Base-by-base conservation (phyloP, 164 flowering plant genomes). In the grape (Vitis vinifera) region DNA sequence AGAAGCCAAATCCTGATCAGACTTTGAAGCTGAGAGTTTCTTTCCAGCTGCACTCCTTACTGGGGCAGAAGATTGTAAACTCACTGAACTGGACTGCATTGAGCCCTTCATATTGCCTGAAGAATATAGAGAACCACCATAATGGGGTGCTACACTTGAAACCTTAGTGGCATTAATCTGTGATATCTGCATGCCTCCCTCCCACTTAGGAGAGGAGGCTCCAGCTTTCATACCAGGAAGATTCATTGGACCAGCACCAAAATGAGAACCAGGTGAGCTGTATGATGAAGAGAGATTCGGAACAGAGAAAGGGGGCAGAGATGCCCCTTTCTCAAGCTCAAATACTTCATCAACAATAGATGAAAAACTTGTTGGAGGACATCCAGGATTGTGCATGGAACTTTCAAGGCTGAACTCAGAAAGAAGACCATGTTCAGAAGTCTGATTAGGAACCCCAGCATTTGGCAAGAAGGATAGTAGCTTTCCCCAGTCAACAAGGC, bases 1-100 rank as follows among this genome's bases (percentile, higher is more conserved):
- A 68, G 97, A 84, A 78, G 89, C 66, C 70, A 93, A 78, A 79
- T 96, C 97, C 73, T 90, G 97, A 51, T 96, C 98, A 74, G 98
- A 92, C 76, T 93, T 96, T 60, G 98, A 92, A 68, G 83, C 70
- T 47, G 92, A 68, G 50, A 89, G 73, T 71, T 79, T 93, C 69
- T 82, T 91, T 44, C 60, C 63, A 65, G 87, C 58, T 58, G 81
- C 72, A 70, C 72, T 77, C 79, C 85, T 89, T 56, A 79, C 87
- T 11, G 81, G 75, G 68, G 74, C 82, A 67, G 91, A 77, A 59
- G 88, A 68, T 61, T 85, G 75, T 16, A 90, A 82, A 81, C 75
- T 78, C 31, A 81, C 78, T 47, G 90, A 79, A 74, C 74, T 82
- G 55, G 93, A 81, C 53, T 82, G 91, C 10, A 77, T 59, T 52